A percentile compares a stretch with the other conserved stretches of the same genome.
Conservation (phyloP, 2,329 filamentous ascomycete genomes). For the Colletotrichum cordylinicola region DNA sequence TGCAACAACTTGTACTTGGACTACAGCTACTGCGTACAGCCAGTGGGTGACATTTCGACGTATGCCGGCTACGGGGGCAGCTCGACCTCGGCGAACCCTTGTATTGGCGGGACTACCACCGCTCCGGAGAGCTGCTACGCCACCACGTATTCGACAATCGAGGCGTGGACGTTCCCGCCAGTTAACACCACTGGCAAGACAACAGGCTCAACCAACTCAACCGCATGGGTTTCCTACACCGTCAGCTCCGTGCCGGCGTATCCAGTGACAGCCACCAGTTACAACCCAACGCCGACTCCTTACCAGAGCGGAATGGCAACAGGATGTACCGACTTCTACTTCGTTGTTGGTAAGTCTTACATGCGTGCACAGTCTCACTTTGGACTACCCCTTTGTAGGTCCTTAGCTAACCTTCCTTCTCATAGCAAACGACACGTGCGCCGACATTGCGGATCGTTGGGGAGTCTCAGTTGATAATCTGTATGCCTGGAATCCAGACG, state of each 20-base stretch:
- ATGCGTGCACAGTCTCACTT: neutral
- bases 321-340: neutral
- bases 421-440: neutral
- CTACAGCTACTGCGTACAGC: neutral
- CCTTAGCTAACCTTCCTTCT: neutral
- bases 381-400: neutral
- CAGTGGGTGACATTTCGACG: slow-evolving; percentile 18
- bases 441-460: neutral
- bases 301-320: neutral
- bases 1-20: neutral
- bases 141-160: neutral
- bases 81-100: neutral
- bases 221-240: neutral
- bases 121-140: neutral
- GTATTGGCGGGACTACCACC: neutral
- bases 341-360: neutral
- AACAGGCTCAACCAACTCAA: neutral
- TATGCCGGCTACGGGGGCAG: neutral
- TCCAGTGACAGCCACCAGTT: neutral
- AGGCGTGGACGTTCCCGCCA: neutral
- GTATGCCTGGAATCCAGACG: neutral
- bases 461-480: neutral
- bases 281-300: neutral
- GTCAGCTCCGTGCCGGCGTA: neutral
- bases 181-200: neutral